Conservation (phyloP, 345 rosid genomes). For the Ceriops zippeliana region DNA sequence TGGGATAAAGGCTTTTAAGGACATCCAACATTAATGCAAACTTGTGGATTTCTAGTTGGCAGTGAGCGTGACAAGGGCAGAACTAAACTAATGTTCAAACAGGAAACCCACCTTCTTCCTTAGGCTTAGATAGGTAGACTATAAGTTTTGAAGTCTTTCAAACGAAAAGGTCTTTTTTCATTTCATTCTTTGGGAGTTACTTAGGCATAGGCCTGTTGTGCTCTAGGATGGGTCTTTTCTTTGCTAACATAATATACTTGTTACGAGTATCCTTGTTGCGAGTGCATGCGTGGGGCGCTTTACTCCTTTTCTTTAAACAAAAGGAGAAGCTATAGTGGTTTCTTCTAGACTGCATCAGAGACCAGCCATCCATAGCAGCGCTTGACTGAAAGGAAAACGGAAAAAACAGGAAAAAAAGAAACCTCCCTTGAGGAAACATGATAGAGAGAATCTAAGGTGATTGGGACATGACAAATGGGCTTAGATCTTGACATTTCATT, state of each 20-base stretch:
- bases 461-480: slow-evolving; percentile 35
- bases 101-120: background rate
- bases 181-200: background rate
- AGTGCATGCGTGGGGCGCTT: background rate
- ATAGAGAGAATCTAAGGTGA: slow-evolving; percentile 37
- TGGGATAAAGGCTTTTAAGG: slow-evolving; percentile 2
- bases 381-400: background rate
- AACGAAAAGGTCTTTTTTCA: background rate
- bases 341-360: background rate
- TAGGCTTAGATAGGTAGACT: background rate
- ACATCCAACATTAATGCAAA: slow-evolving; percentile 7
- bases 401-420: slow-evolving; percentile 8
- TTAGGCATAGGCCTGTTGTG: background rate
- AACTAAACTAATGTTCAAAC: background rate
- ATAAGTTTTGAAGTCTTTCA: background rate
- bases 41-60: background rate
- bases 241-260: background rate
- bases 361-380: too few relatives aligned
- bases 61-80: background rate
- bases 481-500: slow-evolving; percentile 43
- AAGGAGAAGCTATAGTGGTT: slow-evolving; percentile 17
- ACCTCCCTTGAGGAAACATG: slow-evolving; percentile 37
- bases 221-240: background rate
- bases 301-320: background rate
- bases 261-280: background rate